Base-by-base conservation (phyloP, 2,329 filamentous ascomycete species). In the Exophiala phaeomuriformis region DNA sequence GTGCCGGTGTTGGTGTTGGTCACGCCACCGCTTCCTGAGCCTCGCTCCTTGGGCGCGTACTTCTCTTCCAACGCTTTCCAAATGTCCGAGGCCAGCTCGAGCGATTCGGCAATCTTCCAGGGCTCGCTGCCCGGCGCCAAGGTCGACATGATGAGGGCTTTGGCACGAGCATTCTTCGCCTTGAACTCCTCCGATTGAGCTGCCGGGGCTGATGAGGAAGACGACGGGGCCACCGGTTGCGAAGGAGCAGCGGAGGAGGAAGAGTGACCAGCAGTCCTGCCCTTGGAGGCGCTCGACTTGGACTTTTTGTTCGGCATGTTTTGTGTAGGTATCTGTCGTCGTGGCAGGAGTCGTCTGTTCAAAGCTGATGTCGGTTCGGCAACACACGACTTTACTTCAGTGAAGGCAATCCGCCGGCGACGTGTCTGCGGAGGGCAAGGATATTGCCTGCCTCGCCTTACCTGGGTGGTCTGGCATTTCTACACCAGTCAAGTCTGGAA, bases 111-210 rank as follows among this genome's bases (percentile, higher is more conserved):
- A 28, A 61, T 57, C 49, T 56, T 59, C 54, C 54, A 59, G 28
- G 59, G 47, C 36, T 61, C 59, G 29, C 49, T 53, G n/a, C 57
- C 59, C 3, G 59, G 59, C 2, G 54, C 54, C 36, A 61, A 48
- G n/a, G 59, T 57, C n/a, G 56, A 57, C 59, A 59, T 55, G 47
- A 61, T 57, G 2, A 61, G 50, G n/a, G 49, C 53, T 50, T 59
- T 61, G 7, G 53, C 53, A 3, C 49, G 53, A 40, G 57, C 51
- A 40, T 61, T 59, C 50, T 59, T 53, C 2, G 44, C 40, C 51
- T 45, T 47, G 42, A 54, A 56, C 41, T 56, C 53, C 6, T 59
- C 57, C 2, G 43, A 10, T 10, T 19, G 19, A 19, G 19, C 19
- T 19, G 19, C 19, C 19, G 19, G 19, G 19, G 19, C 19, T 19